Conservation (phyloP, 1,139 yeast genomes). For the Geotrichum phurueaensis region DNA sequence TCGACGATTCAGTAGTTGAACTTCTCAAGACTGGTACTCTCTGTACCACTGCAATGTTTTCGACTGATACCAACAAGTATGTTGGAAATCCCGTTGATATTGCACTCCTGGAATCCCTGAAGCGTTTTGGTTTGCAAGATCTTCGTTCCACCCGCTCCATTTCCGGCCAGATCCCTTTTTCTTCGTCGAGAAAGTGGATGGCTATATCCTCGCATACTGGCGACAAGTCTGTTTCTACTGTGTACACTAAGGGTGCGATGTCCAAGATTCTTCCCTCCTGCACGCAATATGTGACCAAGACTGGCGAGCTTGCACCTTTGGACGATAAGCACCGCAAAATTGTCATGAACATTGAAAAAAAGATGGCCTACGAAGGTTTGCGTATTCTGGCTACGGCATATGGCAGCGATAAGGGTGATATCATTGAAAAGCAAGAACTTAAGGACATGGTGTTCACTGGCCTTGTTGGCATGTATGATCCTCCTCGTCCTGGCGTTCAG, state of each 20-base stretch:
- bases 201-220: constrained; percentile 67
- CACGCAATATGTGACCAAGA: constrained; percentile 50
- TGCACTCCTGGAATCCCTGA: constrained; percentile 72
- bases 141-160: constrained; percentile 54
- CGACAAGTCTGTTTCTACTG: constrained; percentile 48
- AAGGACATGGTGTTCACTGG: constrained; percentile 70
- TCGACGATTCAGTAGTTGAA: constrained; percentile 22
- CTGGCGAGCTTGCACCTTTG: constrained; percentile 46
- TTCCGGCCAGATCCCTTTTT: constrained; percentile 72
- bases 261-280: constrained; percentile 68
- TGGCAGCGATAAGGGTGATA: constrained; percentile 38
- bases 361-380: constrained; percentile 74
- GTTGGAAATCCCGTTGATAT: constrained; percentile 94
- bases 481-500: constrained; percentile 83
- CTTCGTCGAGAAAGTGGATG: constrained; percentile 82
- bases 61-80: constrained; percentile 61
- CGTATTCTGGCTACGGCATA: constrained; percentile 81
- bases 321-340: constrained; percentile 45
- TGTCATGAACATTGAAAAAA: constrained; percentile 52
- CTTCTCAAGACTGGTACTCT: constrained; percentile 64
- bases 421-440: constrained; percentile 36
- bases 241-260: constrained; percentile 83
- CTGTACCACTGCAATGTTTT: constrained; percentile 67
- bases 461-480: constrained; percentile 90
- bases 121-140: constrained; percentile 68